These are phyloP conservation scores for Periconia sp. DNA, from an alignment of 2,329 filamentous ascomycete genomes.

Conservation along the genomic window DNA sequence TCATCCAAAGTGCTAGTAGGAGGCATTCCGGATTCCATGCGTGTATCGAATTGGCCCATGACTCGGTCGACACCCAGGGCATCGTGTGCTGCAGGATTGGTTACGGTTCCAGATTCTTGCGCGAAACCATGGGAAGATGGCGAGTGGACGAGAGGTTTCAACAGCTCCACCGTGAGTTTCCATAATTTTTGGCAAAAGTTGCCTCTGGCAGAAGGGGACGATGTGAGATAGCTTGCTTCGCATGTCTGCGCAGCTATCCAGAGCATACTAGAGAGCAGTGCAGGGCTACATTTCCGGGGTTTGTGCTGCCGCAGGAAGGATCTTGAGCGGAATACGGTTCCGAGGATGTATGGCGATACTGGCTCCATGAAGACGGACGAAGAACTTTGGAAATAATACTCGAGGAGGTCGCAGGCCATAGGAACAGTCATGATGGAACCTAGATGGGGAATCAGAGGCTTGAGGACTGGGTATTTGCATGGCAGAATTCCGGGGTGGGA, in stretches of 20 bases:
- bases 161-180: conserved; percentile 78
- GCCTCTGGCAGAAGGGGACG: conserved; percentile 76
- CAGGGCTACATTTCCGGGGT: conserved; percentile 79
- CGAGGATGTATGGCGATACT: conserved; percentile 84
- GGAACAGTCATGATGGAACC: conserved; percentile 75
- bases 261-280: conserved; percentile 88
- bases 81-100: conserved; percentile 76
- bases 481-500: conserved; percentile 32
- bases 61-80: conserved; percentile 74
- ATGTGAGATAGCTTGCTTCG: conserved; percentile 81
- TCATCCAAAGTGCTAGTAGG: conserved; percentile 76
- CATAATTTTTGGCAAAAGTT: conserved; percentile 86
- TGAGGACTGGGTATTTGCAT: conserved; percentile 77
- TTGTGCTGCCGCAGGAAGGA: conserved; percentile 83
- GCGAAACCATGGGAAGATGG: conserved; percentile 57
- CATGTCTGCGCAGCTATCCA: conserved; percentile 93
- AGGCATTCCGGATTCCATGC: conserved; percentile 49
- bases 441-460: conserved; percentile 80
- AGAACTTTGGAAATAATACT: conserved; percentile 87
- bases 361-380: conserved; percentile 86
- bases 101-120: conserved; percentile 56
- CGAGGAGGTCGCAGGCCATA: conserved; percentile 84
- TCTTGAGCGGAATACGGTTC: conserved; percentile 83
- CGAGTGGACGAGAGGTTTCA: conserved; percentile 86
- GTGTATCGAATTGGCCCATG: conserved; percentile 51